Conservation (phyloP, 306 rosid species). For the Canavalia gladiata region DNA sequence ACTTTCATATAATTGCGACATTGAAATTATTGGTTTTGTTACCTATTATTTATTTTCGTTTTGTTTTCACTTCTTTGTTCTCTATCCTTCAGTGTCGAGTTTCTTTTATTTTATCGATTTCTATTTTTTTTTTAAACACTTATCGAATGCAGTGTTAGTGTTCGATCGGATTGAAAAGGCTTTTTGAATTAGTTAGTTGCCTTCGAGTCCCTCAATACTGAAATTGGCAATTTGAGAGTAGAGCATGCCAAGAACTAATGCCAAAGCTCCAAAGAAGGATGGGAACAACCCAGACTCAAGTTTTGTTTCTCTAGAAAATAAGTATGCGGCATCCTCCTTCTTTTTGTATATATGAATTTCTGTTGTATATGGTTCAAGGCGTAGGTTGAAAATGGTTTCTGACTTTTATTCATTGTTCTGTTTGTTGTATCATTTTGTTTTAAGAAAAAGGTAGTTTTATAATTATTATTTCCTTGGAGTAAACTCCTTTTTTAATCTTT, state of each 20-base stretch:
- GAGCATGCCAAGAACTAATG: slow-evolving; percentile 41
- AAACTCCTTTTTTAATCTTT: slow-evolving; percentile 7
- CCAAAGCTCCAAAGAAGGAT: slow-evolving; percentile 49
- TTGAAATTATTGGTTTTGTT: not conserved
- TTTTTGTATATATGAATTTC: not conserved
- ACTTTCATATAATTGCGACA: not conserved
- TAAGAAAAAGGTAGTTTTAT: not conserved
- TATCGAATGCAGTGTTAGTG: not conserved
- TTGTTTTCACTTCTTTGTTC: not conserved
- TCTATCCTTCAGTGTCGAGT: not conserved
- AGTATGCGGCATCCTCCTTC: slow-evolving; percentile 35
- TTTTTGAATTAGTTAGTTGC: not conserved
- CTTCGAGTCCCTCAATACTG: slow-evolving; percentile 3
- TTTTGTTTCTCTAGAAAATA: slow-evolving; percentile 27
- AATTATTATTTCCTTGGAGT: slow-evolving; percentile 1
- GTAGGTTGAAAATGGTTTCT: not conserved
- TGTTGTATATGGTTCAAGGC: slow-evolving; percentile 4
- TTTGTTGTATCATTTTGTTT: not conserved
- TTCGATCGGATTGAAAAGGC: not conserved
- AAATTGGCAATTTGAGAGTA: slow-evolving; percentile 24
- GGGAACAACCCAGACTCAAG: slow-evolving; percentile 38
- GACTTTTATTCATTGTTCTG: slow-evolving; percentile 15
- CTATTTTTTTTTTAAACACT: not conserved
- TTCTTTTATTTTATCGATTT: not conserved
- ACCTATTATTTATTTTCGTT: not conserved